These are phyloP conservation scores for Avena insularis DNA, from an alignment of 176 grass and related monocot genomes.

Conservation along the genomic window DNA sequence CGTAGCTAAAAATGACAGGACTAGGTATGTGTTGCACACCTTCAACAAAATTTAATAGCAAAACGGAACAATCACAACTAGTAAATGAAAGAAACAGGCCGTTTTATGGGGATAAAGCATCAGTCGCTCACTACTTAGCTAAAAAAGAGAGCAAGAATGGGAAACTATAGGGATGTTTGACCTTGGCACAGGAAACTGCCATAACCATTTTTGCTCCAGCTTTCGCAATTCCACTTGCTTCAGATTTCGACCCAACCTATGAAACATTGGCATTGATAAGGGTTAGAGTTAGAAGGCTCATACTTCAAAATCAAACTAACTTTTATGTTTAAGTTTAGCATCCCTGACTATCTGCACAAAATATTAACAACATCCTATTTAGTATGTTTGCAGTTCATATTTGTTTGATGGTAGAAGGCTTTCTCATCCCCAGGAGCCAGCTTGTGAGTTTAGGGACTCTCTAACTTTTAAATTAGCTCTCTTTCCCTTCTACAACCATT, in stretches of 20 bases:
- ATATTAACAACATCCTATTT: neutral
- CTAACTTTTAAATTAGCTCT: neutral
- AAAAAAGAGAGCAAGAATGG: neutral
- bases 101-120: neutral
- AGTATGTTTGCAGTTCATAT: constrained; percentile 2
- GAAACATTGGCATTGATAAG: constrained; percentile 1
- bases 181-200: constrained; percentile 96
- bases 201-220: constrained; percentile 99
- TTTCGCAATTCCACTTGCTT: constrained; percentile 93
- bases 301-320: constrained; percentile 26
- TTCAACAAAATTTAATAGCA: neutral
- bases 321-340: constrained; percentile 13
- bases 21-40: neutral
- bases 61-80: neutral
- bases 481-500: constrained; percentile 11
- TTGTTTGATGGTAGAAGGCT: neutral
- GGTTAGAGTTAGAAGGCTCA: constrained; percentile 2
- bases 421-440: constrained; percentile 3
- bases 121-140: neutral
- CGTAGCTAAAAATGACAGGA: neutral
- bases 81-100: neutral
- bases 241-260: constrained; percentile 96
- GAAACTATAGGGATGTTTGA: constrained; percentile 36
- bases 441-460: neutral
- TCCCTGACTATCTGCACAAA: neutral